Evolutionary conservation across 495 filamentous ascomycete genomes (phyloP), one percentile per base, ranked within the genome.

Genomic region (Lepraria neglecta): DNA sequence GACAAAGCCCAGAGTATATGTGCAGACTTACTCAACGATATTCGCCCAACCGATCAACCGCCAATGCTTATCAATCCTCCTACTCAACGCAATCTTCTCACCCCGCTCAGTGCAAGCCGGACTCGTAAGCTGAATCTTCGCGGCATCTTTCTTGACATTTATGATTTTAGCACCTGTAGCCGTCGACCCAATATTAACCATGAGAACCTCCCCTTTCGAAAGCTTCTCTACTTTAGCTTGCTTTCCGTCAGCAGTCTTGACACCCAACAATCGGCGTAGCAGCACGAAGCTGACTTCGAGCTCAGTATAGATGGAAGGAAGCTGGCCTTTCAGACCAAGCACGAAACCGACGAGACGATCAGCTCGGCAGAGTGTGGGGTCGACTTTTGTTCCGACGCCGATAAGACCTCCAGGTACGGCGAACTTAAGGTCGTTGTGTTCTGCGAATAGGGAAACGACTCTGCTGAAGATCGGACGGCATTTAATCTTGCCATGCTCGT

Each of bases 11-110:
- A 35, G 3, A 4, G 21, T 11, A 40, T 30, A 10, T 12, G 21
- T 15, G 14, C 15, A 10, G 48, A 84, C 82, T 78, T 78, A 84
- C 82, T 80, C 81, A 68, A 86, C 86, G 74, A 96, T 95, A 70
- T 90, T 95, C 51, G 91, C 91, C 92, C 92, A 96, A 68, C 92
- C 92, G 66, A 97, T 97, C 71, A 96, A 82, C 77, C 94, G 89
- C 94, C 94, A 97, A 77, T 97, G 92, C 84, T 97, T 97, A 71
- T 98, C 94, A 69, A 97, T 97, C 83, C 95, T 86, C 76, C 94
- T 82, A 72, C 84, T 89, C 72, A 98, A 81, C 44, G 94, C 95
- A 71, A 98, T 90, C 86, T 98, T 98, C 82, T 98, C 95, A 46
- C 90, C 91, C 68, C 95, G 84, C 68, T 94, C 87, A 24, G 91